Conservation (phyloP, 108 stramenopile genomes). For the Nannochloropsis granulata region DNA sequence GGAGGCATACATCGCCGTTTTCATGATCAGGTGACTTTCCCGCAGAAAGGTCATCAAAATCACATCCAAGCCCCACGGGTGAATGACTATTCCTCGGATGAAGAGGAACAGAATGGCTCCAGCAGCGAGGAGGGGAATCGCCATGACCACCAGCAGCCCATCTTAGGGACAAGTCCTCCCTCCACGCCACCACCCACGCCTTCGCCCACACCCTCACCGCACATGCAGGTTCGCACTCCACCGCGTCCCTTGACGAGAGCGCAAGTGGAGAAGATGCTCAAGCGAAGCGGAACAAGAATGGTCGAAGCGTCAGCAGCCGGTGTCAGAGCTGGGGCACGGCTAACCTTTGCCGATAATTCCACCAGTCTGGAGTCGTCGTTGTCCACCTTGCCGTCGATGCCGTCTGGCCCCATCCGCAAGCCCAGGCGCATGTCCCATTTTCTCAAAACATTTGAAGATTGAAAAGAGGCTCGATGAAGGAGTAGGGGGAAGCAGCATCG, state of each 20-base stretch:
- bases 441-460: too few species aligned
- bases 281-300: neutral
- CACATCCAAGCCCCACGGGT: neutral
- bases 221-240: too few species aligned
- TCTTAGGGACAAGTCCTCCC: neutral
- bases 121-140: neutral
- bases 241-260: neutral
- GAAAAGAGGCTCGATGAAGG: too few species aligned
- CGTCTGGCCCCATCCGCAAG: neutral
- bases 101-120: neutral
- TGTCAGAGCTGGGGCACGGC: too few species aligned
- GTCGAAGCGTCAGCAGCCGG: neutral
- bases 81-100: neutral
- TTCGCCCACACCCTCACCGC: neutral
- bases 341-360: neutral
- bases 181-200: neutral
- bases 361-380: neutral
- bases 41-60: neutral
- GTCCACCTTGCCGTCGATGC: neutral
- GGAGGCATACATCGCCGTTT: neutral
- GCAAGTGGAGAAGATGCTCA: neutral
- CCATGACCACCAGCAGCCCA: neutral
- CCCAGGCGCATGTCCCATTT: neutral
- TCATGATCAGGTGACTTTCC: neutral
- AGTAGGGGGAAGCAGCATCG: too few species aligned